Evolutionary conservation across 352 stramenopile species (phyloP), one percentile per base, ranked within the genome.

Genomic region (Globisporangium echinulatum): DNA sequence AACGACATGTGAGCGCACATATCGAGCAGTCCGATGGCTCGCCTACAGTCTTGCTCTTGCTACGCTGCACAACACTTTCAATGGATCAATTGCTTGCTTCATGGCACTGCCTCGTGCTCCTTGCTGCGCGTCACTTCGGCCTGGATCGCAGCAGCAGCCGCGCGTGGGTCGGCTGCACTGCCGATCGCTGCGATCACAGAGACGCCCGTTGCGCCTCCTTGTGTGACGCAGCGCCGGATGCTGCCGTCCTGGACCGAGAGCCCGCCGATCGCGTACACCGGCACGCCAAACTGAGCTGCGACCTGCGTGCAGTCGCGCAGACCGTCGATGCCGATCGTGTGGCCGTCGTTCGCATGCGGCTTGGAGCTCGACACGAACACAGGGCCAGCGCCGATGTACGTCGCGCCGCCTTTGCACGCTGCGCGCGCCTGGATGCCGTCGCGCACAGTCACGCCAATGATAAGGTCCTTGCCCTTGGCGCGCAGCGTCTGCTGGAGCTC

Each of bases 281-380:
- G 77, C 3, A 87, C 64, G 3, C 52, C 59, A 43, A 70, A 76
- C 56, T 64, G 46, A 5, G 49, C 49, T 1, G 69, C 69, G 2
- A 67, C 64, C 0, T 59, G 42, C 0, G 68, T 68, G 54, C 64
- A 76, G 8, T 64, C 58, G 6, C 56, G 53, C 4, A 87, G 63
- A 4, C 77, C 77, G 1, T 67, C 52, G 7, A 87, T 60, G 1
- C 71, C 71, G 40, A 87, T 83, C 1, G 71, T 70, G 10, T 64
- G 57, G 37, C 77, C 77, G 54, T 82, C 70, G 60, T 87, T 87
- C 14, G 77, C 77, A 9, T 77, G 62, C 0, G 73, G 70, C 62
- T 87, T 85, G 43, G 74, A 82, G 47, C 68, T 79, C 37, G 77
- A 87, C 1, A 61, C 47, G 49, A 82, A 83, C 44, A 87, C 77